Evolutionary conservation across 2,329 filamentous ascomycete species (phyloP).

Genomic region (Alternaria ethzedia): DNA sequence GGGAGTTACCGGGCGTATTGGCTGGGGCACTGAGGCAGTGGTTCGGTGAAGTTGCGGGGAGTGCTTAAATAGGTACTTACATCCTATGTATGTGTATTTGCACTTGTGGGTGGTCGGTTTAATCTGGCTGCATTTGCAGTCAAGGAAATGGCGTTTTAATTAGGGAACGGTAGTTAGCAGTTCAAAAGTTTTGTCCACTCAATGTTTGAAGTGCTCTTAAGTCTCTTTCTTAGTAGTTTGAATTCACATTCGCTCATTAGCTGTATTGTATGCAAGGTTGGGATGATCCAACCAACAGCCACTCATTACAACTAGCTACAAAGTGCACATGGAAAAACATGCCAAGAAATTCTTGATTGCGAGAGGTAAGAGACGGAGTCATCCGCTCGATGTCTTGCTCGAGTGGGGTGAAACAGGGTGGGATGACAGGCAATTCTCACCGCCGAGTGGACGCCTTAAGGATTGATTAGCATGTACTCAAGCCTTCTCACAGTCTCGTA

Average conservation of each 20-base stretch:
- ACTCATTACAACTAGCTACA: background rate
- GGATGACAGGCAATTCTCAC: background rate
- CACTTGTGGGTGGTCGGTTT: background rate
- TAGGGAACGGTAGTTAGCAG: background rate
- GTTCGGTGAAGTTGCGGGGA: constrained; percentile 77
- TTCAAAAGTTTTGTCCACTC: background rate
- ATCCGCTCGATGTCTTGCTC: background rate
- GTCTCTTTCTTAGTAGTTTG: background rate
- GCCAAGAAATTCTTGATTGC: background rate
- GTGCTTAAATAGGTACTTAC: constrained; percentile 12
- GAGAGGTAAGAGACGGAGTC: background rate
- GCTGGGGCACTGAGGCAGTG: constrained; percentile 90
- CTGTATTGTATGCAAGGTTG: background rate
- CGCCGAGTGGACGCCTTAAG: background rate
- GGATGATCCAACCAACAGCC: background rate
- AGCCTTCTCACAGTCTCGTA: background rate
- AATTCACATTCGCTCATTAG: background rate
- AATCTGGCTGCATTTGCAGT: background rate
- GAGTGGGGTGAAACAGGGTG: background rate
- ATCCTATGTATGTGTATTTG: background rate
- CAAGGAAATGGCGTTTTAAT: background rate
- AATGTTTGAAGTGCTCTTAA: background rate
- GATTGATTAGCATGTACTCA: background rate
- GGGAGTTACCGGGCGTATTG: constrained; percentile 87
- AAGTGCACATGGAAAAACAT: background rate